Evolutionary conservation across 1,284 basidiomycete species (phyloP).

Genomic region (Cryptococcus deneoformans): DNA sequence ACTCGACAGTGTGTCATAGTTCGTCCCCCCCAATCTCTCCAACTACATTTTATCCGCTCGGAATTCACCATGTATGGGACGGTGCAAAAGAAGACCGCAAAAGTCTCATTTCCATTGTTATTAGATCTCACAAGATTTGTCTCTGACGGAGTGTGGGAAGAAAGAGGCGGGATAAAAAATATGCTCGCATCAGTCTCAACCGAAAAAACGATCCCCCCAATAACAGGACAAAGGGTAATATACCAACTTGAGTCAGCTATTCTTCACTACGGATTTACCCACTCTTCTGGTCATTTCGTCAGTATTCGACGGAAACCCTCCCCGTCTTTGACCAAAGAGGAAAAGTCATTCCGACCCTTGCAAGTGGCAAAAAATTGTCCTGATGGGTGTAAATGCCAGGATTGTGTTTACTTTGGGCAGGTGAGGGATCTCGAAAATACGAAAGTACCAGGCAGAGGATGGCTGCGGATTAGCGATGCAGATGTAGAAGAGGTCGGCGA

Average conservation of each 20-base stretch:
- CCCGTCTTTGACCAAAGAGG: not conserved
- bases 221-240: conserved; percentile 55
- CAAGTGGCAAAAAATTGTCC: conserved; percentile 31
- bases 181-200: conserved; percentile 6
- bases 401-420: conserved; percentile 33
- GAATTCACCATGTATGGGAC: conserved; percentile 65
- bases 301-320: conserved; percentile 79
- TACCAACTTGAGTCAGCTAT: conserved; percentile 80
- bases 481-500: conserved; percentile 73
- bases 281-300: conserved; percentile 87
- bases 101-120: conserved; percentile 75
- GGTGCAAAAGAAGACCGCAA: conserved; percentile 74
- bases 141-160: conserved; percentile 40
- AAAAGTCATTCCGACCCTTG: conserved; percentile 16
- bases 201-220: not conserved
- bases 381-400: conserved; percentile 35
- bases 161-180: conserved; percentile 10
- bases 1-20: conserved; percentile 35
- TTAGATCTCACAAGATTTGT: conserved; percentile 77
- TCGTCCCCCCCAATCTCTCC: conserved; percentile 76
- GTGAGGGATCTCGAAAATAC: conserved; percentile 38
- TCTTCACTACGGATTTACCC: conserved; percentile 78
- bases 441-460: conserved; percentile 49
- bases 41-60: conserved; percentile 82
- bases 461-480: conserved; percentile 84